Conservation (phyloP, 805 yeast species). For the Candida boleticola region DNA sequence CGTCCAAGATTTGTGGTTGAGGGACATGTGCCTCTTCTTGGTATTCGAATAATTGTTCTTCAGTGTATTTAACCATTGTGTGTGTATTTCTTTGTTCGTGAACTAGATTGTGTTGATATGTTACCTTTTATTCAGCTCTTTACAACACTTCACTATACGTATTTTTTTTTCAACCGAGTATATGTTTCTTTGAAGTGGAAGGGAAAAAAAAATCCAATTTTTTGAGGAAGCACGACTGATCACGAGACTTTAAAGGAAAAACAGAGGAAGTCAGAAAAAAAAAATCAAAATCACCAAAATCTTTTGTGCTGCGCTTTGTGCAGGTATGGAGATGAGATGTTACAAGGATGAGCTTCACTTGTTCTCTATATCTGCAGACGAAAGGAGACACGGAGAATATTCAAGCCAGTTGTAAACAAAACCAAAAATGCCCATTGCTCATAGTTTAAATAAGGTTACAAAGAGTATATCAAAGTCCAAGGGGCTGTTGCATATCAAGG, state of each 20-base stretch:
- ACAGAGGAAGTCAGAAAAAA: no score
- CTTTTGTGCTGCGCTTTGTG: no score
- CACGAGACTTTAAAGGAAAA: background rate
- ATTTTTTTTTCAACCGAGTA: background rate
- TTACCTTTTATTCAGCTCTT: background rate
- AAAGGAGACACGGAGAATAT: background rate
- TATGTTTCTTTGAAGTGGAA: background rate
- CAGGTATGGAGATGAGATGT: background rate
- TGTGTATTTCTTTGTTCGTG: background rate
- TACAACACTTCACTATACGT: background rate
- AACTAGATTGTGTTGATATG: background rate
- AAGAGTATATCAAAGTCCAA: slow-evolving; percentile 56
- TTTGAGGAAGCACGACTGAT: background rate
- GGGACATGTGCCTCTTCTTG: slow-evolving; percentile 59
- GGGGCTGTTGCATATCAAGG: slow-evolving; percentile 75
- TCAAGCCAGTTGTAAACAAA: background rate
- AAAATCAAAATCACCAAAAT: no score
- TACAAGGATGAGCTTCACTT: no score
- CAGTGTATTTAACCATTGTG: slow-evolving; percentile 60
- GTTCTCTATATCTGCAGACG: background rate
- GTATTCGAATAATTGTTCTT: slow-evolving; percentile 62
- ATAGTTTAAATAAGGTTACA: slow-evolving; percentile 62
- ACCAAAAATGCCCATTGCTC: slow-evolving; percentile 62
- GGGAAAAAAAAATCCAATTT: background rate
- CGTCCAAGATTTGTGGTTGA: slow-evolving; percentile 59